phyloP scores from a whole-genome alignment of 331 rosid species.

The Malus hybrid region DNA sequence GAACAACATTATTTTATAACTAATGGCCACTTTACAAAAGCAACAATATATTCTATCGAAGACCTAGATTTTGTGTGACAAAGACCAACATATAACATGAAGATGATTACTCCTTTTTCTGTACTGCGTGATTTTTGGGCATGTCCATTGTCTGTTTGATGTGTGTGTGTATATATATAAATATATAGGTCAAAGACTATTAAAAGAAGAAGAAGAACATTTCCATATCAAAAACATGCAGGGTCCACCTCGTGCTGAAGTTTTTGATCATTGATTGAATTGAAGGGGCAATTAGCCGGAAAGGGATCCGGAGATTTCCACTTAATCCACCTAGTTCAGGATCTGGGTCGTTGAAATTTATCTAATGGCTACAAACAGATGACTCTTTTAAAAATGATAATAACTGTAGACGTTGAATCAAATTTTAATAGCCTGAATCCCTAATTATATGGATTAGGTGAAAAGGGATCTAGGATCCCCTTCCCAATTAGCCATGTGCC shows the following conservation, averaged over 20 bases:
- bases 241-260: neutral
- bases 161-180: too few relatives aligned
- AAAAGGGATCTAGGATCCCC: too few relatives aligned
- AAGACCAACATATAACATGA: neutral
- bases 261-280: neutral
- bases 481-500: neutral
- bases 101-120: neutral
- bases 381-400: too few relatives aligned
- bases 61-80: neutral
- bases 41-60: too few relatives aligned
- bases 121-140: neutral
- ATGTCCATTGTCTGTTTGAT: neutral
- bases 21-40: neutral
- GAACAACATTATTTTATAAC: neutral
- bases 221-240: neutral
- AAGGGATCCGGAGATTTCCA: too few relatives aligned
- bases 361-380: rapidly evolving
- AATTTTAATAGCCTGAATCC: rapidly evolving
- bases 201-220: neutral
- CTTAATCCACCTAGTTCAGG: too few relatives aligned
- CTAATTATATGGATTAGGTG: rapidly evolving
- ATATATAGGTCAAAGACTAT: neutral
- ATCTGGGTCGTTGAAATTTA: too few relatives aligned
- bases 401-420: rapidly evolving
- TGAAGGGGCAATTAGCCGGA: neutral